These are phyloP conservation scores for Diaporthe sp. DNA, from an alignment of 2,329 filamentous ascomycete species.

Conservation along the genomic window DNA sequence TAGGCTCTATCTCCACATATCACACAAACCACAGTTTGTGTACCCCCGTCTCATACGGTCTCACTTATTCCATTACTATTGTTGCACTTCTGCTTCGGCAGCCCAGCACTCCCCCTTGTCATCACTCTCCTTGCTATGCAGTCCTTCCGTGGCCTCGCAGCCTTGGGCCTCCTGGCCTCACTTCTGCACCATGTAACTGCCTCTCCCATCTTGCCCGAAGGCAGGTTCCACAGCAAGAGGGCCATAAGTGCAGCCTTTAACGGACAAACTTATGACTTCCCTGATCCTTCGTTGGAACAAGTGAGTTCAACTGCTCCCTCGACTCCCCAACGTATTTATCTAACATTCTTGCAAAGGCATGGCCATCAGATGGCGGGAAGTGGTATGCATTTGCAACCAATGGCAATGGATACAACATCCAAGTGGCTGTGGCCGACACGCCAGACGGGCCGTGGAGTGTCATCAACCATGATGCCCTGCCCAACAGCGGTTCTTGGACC, in stretches of 20 bases:
- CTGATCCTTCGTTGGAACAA: constrained; percentile 67
- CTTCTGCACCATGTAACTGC: constrained; percentile 22
- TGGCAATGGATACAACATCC: constrained; percentile 64
- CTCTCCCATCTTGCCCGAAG: constrained; percentile 12
- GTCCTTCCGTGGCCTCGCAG: constrained; percentile 4
- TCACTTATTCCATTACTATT: neutral
- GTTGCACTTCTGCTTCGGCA: neutral
- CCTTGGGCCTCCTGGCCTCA: constrained; percentile 35
- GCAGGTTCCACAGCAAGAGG: constrained; percentile 31
- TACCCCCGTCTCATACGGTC: neutral
- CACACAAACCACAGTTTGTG: constrained; percentile 23
- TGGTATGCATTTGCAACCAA: constrained; percentile 73
- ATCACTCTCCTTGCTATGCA: constrained; percentile 30
- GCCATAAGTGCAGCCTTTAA: constrained; percentile 34
- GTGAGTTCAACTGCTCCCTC: constrained; percentile 40
- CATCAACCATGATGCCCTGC: constrained; percentile 65
- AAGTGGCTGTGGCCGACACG: constrained; percentile 64
- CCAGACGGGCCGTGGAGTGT: constrained; percentile 62
- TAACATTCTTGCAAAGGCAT: constrained; percentile 42
- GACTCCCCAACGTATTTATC: neutral
- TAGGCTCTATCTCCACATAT: neutral
- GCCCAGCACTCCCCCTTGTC: neutral
- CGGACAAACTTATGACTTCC: constrained; percentile 57
- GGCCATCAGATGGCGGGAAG: constrained; percentile 52
- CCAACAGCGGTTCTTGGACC: constrained; percentile 66